Base-by-base conservation (phyloP, 192 early-diverging fungal species). In the Mortierella alpina region DNA sequence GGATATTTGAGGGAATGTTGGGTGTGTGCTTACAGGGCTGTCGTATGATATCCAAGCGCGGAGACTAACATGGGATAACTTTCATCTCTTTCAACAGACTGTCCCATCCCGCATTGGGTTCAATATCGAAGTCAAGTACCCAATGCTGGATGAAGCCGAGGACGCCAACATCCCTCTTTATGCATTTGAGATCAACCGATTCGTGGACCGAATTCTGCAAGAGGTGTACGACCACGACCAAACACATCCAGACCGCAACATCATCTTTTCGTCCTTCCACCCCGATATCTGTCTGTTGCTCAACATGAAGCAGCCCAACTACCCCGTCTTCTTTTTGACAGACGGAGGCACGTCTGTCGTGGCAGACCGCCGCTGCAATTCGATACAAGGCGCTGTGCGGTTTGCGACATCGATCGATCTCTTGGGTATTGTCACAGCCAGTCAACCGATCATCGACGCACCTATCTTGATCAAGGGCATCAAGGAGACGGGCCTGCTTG, bases 51-150 rank as follows among this genome's bases (percentile, higher is more conserved):
- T 14, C 17, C 20, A 23, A 55, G 20, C 15, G 22, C 7, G 41
- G 7, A 31, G 6, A 59, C 13, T 22, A 18, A 54, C 14, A 17
- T 22, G 6, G 22, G 44, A 23, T 50, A 44, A 60, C 18, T 63
- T 45, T 71, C n/a, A 17, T 52, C 47, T 44, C 39, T 45, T 45
- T n/a, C 23, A 50, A 15, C 79, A 93, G 88, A 86, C 79, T 31
- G 89, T 97, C 20, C 96, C 96, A 0, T 73, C 82, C 6, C 72
- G 82, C 10, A 89, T 93, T 42, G 96, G 95, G 7, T 98, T 97
- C 73, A 97, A 97, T 70, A 93, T 98, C 62, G 97, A 98, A 77
- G 89, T 98, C 83, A 98, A 98, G 84, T 98, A 97, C 66, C 97
- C 97, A 7, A 93, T 95, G 90, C 84, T 93, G 7, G 92, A 96